Conservation (phyloP, 2,329 filamentous ascomycete genomes). For the Cordyceps tenuipes region DNA sequence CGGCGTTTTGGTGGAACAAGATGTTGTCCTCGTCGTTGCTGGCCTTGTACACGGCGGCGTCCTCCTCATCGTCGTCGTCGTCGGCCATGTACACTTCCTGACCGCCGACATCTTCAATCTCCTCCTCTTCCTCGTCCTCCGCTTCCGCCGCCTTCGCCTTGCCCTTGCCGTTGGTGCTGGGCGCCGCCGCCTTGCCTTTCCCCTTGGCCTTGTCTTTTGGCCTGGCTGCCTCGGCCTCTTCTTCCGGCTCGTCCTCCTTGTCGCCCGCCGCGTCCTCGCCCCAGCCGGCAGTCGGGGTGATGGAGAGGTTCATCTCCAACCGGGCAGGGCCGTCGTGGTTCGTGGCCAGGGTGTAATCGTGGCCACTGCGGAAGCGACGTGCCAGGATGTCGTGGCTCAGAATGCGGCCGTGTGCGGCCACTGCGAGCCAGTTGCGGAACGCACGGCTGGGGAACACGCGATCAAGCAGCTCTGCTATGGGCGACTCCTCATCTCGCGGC, state of each 20-base stretch:
- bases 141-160: constrained; percentile 23
- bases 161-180: constrained; percentile 17
- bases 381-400: constrained; percentile 71
- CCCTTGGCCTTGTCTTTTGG: constrained; percentile 22
- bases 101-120: constrained; percentile 55
- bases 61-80: constrained; percentile 71
- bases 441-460: constrained; percentile 74
- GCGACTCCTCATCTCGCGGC: constrained; percentile 35
- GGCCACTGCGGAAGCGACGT: constrained; percentile 74
- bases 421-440: constrained; percentile 83
- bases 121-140: constrained; percentile 21
- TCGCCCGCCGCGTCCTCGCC: constrained; percentile 56
- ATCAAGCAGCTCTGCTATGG: constrained; percentile 71
- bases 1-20: constrained; percentile 52
- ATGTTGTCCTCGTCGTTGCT: constrained; percentile 67
- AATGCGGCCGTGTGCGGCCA: constrained; percentile 69
- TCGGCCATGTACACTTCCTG: constrained; percentile 93
- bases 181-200: constrained; percentile 16
- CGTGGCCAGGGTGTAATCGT: constrained; percentile 90
- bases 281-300: constrained; percentile 83
- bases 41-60: constrained; percentile 83
- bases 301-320: constrained; percentile 76
- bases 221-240: constrained; percentile 28
- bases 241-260: constrained; percentile 36
- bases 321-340: constrained; percentile 70